These are phyloP conservation scores for Neotropicomus parvogracilis DNA, from an alignment of 1,284 basidiomycete species.

Conservation along the genomic window DNA sequence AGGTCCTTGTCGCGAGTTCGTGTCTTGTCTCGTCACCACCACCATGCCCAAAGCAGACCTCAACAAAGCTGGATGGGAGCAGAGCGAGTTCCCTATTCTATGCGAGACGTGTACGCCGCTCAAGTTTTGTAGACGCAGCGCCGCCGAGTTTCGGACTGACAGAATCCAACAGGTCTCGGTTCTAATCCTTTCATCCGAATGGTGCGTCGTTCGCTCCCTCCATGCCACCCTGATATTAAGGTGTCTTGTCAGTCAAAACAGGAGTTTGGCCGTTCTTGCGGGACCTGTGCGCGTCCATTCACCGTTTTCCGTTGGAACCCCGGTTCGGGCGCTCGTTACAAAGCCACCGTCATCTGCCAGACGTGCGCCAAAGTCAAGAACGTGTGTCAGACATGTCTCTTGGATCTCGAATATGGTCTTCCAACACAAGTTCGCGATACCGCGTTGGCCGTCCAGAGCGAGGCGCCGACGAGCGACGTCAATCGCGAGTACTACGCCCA, in stretches of 20 bases:
- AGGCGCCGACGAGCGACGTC: slow-evolving; percentile 93
- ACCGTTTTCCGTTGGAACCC: slow-evolving; percentile 99
- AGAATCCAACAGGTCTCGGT: slow-evolving; percentile 63
- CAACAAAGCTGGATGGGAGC: slow-evolving; percentile 89
- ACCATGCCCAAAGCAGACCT: slow-evolving; percentile 76
- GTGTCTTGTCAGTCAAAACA: slow-evolving; percentile 79
- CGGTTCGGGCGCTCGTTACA: slow-evolving; percentile 88
- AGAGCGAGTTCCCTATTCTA: slow-evolving; percentile 86
- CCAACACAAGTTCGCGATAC: slow-evolving; percentile 98
- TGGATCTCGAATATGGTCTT: slow-evolving; percentile 94
- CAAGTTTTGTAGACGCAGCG: neutral
- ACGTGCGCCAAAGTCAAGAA: slow-evolving; percentile 99
- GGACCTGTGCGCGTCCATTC: slow-evolving; percentile 92
- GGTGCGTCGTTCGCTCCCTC: slow-evolving; percentile 47
- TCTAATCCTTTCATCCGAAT: slow-evolving; percentile 87
- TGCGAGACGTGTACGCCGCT: slow-evolving; percentile 81
- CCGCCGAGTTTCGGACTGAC: slow-evolving; percentile 11
- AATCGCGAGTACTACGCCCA: slow-evolving; percentile 98
- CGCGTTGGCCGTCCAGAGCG: slow-evolving; percentile 81
- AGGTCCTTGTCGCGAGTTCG: neutral
- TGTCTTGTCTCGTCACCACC: too few relatives aligned
- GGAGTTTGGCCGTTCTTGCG: slow-evolving; percentile 92
- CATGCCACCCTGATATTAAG: slow-evolving; percentile 7
- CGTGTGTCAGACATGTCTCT: slow-evolving; percentile 95
- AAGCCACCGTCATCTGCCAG: slow-evolving; percentile 97